Evolutionary conservation across 331 rosid species (phyloP).

Genomic region (Ulmus americana): DNA sequence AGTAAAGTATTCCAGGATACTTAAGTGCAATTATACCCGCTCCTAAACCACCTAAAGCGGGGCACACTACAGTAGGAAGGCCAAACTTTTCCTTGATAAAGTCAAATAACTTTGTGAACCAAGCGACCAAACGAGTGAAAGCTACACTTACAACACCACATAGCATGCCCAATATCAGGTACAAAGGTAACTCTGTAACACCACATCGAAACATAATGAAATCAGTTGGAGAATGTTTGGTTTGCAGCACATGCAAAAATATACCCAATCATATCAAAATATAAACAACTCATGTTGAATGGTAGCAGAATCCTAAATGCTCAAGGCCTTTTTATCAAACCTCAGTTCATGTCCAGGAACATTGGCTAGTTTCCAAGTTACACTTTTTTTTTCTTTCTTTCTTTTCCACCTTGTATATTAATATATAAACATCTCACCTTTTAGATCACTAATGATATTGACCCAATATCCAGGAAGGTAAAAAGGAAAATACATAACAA

Average conservation of each 20-base stretch:
- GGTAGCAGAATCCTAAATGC: too few relatives aligned
- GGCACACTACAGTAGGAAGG: conserved; percentile 81
- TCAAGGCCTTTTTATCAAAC: too few relatives aligned
- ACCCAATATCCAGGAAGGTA: background rate
- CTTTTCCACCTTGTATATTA: background rate
- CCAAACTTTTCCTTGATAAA: conserved; percentile 71
- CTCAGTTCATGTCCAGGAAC: too few relatives aligned
- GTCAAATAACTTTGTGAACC: conserved; percentile 71
- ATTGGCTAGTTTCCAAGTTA: background rate
- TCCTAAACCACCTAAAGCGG: conserved; percentile 96
- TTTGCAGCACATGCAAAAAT: too few relatives aligned
- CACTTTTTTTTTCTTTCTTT: background rate
- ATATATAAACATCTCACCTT: background rate
- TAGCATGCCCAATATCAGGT: conserved; percentile 96
- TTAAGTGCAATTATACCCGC: conserved; percentile 94
- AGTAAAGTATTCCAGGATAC: conserved; percentile 95
- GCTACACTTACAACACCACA: conserved; percentile 93
- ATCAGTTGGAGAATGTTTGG: conserved; percentile 22
- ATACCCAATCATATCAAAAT: too few relatives aligned
- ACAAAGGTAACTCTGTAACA: conserved; percentile 81
- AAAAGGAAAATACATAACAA: background rate
- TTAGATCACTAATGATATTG: conserved; percentile 3
- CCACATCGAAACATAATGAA: conserved; percentile 23
- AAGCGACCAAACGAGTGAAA: conserved; percentile 75
- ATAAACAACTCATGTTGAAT: too few relatives aligned